A percentile compares a stretch with the other conserved stretches of the same genome.
Conservation (phyloP, 192 early-diverging fungal species). For the Coemansia erecta region DNA sequence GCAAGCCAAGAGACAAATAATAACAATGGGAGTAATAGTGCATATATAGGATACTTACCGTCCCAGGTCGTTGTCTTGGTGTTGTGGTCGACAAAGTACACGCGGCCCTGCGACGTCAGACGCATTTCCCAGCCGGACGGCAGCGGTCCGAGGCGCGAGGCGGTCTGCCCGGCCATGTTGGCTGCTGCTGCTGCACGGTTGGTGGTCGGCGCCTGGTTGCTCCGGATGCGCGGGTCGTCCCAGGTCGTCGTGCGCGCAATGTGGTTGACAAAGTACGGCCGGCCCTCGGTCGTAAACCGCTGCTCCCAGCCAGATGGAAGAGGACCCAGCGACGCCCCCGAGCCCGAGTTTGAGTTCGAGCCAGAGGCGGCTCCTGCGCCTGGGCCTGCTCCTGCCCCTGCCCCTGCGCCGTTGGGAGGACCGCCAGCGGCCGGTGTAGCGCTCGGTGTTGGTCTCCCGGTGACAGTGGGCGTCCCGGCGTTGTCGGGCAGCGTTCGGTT, state of each 20-base stretch:
- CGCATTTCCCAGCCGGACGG: slow-evolving; percentile 99
- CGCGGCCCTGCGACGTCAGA: slow-evolving; percentile 86
- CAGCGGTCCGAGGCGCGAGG: slow-evolving; percentile 75
- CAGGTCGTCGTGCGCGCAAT: slow-evolving; percentile 87
- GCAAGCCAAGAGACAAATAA: background rate
- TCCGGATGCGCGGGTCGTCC: slow-evolving; percentile 76
- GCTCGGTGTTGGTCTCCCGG: slow-evolving; percentile 5
- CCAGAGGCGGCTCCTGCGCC: slow-evolving; percentile 14
- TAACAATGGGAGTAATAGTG: slow-evolving; percentile 13
- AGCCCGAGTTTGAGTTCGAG: slow-evolving; percentile 20
- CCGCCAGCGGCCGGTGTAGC: slow-evolving; percentile 14
- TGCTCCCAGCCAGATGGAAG: slow-evolving; percentile 84
- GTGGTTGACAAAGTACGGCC: slow-evolving; percentile 90
- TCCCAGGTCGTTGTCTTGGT: slow-evolving; percentile 99
- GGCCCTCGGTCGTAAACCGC: slow-evolving; percentile 74
- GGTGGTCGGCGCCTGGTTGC: slow-evolving; percentile 29
- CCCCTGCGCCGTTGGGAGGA: slow-evolving; percentile 7
- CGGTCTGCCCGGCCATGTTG: slow-evolving; percentile 47
- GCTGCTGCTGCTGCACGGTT: slow-evolving; percentile 44
- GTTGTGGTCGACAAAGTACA: slow-evolving; percentile 99
- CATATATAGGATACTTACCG: slow-evolving; percentile 47
- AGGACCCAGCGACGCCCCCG: slow-evolving; percentile 59
- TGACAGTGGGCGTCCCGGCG: background rate
- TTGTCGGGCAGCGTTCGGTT: slow-evolving; percentile 81
- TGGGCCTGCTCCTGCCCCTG: slow-evolving; percentile 13